phyloP scores from a whole-genome alignment of 2,329 filamentous ascomycete genomes.

The Bipolaris sorokiniana region DNA sequence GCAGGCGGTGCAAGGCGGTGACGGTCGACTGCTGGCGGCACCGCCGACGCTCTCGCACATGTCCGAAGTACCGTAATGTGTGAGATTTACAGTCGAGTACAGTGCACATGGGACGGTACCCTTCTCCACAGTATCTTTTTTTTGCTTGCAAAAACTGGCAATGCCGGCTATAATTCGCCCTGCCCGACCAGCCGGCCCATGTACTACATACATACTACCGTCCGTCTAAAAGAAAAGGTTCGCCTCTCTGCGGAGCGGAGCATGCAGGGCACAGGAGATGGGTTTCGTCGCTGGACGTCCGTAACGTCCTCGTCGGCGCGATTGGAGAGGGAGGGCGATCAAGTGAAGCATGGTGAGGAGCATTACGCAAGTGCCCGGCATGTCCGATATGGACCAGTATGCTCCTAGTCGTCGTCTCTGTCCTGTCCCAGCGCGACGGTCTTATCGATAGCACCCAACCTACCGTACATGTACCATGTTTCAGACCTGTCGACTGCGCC shows the following conservation, averaged over 20 bases:
- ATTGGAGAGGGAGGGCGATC: conserved; percentile 37
- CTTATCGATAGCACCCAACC: conserved; percentile 44
- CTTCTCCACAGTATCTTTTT: neutral
- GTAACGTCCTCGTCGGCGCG: conserved; percentile 20
- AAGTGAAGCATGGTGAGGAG: conserved; percentile 29
- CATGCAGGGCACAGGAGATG: conserved; percentile 18
- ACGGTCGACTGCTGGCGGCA: conserved; percentile 23
- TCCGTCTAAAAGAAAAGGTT: conserved; percentile 26
- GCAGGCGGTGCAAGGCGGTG: conserved; percentile 18
- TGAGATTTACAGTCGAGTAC: too few species aligned
- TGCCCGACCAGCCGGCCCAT: conserved; percentile 33
- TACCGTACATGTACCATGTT: conserved; percentile 33
- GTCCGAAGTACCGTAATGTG: conserved; percentile 4
- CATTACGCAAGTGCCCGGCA: conserved; percentile 32
- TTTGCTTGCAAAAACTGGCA: neutral
- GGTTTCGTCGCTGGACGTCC: conserved; percentile 37
- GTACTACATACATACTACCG: conserved; percentile 31
- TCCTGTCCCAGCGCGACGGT: conserved; percentile 32
- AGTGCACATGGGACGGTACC: too few species aligned
- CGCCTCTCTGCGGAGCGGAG: conserved; percentile 16
- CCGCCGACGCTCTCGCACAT: conserved; percentile 26
- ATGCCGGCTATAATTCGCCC: conserved; percentile 20
- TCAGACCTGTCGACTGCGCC: conserved; percentile 43
- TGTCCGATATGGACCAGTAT: conserved; percentile 34
- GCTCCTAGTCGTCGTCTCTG: conserved; percentile 10